Evolutionary conservation across 805 yeast species (phyloP).

Genomic region (Pichia kluyveri): DNA sequence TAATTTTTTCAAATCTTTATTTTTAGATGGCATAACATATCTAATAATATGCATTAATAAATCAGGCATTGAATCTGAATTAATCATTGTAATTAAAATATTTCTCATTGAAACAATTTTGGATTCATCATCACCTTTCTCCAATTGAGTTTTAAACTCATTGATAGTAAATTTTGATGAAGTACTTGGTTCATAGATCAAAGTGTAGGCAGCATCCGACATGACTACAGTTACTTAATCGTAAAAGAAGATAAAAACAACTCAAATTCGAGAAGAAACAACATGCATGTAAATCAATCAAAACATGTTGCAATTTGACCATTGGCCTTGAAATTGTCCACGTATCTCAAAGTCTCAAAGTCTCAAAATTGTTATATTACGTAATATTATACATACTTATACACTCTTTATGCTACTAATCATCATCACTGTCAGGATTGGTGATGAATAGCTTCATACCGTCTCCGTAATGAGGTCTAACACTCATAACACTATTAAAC

Average conservation of each 20-base stretch:
- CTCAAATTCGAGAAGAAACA: not conserved
- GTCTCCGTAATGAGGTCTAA: conserved; percentile 9
- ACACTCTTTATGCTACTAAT: conserved; percentile 9
- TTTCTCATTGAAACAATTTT: conserved; percentile 87
- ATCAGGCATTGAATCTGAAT: conserved; percentile 89
- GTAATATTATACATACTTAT: too few relatives aligned
- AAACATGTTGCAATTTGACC: too few relatives aligned
- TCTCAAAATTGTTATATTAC: too few relatives aligned
- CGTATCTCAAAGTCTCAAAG: too few relatives aligned
- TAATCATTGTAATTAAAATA: conserved; percentile 77
- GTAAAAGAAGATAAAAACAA: too few relatives aligned
- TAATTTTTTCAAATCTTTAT: conserved; percentile 85
- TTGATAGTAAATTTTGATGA: conserved; percentile 52
- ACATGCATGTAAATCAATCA: not conserved
- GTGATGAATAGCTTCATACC: conserved; percentile 36
- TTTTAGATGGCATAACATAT: conserved; percentile 92
- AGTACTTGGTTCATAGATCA: conserved; percentile 40
- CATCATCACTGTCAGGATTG: conserved; percentile 46
- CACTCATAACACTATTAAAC: conserved; percentile 24
- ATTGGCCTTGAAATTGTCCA: too few relatives aligned
- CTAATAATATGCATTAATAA: conserved; percentile 94
- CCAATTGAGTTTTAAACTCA: conserved; percentile 71
- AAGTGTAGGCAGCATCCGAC: conserved; percentile 9
- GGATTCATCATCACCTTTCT: conserved; percentile 81
- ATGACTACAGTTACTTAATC: not conserved